Evolutionary conservation across 2,329 filamentous ascomycete species (phyloP).

Genomic region (Polytolypa hystricis): DNA sequence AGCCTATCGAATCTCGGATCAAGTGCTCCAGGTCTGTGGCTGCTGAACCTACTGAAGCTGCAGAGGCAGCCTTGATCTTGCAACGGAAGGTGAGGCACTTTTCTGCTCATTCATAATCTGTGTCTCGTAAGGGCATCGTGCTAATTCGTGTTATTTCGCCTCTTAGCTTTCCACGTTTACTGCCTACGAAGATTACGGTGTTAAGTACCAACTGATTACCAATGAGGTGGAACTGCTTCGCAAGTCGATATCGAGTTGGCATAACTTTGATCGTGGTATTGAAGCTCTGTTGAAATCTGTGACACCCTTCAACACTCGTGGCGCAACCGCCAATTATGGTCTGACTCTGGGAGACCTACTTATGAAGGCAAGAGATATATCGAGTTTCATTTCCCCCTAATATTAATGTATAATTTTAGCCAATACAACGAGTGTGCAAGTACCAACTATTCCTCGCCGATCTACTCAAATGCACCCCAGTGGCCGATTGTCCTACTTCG

Average conservation of each 20-base stretch:
- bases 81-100: constrained; percentile 36
- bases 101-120: not conserved
- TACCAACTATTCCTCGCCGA: constrained; percentile 83
- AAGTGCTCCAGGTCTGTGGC: constrained; percentile 30
- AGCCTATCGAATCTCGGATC: constrained; percentile 18
- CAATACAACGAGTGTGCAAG: constrained; percentile 82
- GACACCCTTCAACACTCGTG: constrained; percentile 54
- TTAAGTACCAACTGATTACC: constrained; percentile 77
- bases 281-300: constrained; percentile 71
- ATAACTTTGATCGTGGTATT: constrained; percentile 70
- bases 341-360: constrained; percentile 75
- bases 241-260: constrained; percentile 60
- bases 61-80: constrained; percentile 44
- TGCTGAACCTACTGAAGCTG: constrained; percentile 43
- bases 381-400: constrained; percentile 6
- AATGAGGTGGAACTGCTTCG: constrained; percentile 62
- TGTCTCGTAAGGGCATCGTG: no score
- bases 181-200: constrained; percentile 86
- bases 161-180: constrained; percentile 66
- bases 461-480: constrained; percentile 69
- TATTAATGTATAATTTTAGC: constrained; percentile 40
- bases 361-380: constrained; percentile 57
- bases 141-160: constrained; percentile 14
- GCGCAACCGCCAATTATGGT: constrained; percentile 58
- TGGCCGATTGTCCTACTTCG: constrained; percentile 71